Base-by-base conservation (phyloP, 2,329 filamentous ascomycete species). In the Phialemonium atrogriseum region DNA sequence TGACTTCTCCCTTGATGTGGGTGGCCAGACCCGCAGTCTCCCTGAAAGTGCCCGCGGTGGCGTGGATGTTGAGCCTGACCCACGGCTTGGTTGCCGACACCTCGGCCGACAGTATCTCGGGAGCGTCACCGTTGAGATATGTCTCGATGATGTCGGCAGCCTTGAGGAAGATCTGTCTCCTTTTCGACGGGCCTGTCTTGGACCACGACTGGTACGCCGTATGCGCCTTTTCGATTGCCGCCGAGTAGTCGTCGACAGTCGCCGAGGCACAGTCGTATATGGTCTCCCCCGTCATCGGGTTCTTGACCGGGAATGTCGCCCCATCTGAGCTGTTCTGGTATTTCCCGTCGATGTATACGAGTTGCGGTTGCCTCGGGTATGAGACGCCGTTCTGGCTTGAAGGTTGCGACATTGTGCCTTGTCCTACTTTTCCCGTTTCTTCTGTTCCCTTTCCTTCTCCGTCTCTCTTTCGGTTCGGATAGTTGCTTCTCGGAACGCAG, bases 141-240 rank as follows among this genome's bases (percentile, higher is more conserved):
- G 54, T 51, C 27, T 69, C 61, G 22, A 81, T 53, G 23, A 83
- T 61, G 18, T 73, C 69, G 2, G 77, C 73, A 0, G 77, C 73
- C 43, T 69, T 72, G 23, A 76, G 57, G 34, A 84, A 62, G 43
- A 84, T 73, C 38, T 73, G 64, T 28, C 77, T 69, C 29, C 77
- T 71, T 7, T 64, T 51, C 12, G 64, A 54, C 2, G 73, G 66
- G 36, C 70, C 70, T 10, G 66, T 70, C 41, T 66, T 66, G 8
- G 68, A 66, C 80, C 80, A 85, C 32, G 66, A 51, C 18, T 66
- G 65, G 53, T 77, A 79, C 0, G 79, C 78, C 11, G 58, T 56
- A 27, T 76, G 57, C 2, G 79, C 77, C 5, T 46, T 40, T 11
- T 49, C 40, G 36, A 63, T 51, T 7, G 73, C 66, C 7, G 59